Conservation (phyloP, 345 rosid genomes). For the Gossypium bickii region DNA sequence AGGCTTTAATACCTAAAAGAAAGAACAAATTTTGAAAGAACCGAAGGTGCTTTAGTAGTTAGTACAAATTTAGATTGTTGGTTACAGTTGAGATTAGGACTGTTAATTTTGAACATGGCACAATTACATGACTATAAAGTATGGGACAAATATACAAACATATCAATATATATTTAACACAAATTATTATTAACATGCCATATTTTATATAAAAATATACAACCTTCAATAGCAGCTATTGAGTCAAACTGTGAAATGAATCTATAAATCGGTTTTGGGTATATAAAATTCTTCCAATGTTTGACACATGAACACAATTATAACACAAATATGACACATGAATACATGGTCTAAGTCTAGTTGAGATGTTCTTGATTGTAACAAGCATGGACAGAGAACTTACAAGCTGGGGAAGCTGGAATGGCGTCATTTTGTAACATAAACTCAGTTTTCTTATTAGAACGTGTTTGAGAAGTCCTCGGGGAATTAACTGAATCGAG, state of each 20-base stretch:
- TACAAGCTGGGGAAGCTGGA: constrained; percentile 55
- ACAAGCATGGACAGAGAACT: constrained; percentile 13
- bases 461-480: constrained; percentile 35
- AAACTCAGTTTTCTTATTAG: constrained; percentile 49
- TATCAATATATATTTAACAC: too few species aligned
- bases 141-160: too few species aligned
- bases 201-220: too few species aligned
- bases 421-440: constrained; percentile 35
- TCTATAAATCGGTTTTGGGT: background rate
- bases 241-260: background rate
- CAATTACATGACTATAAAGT: too few species aligned
- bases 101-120: background rate
- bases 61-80: background rate
- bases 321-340: background rate
- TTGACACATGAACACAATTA: background rate
- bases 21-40: background rate
- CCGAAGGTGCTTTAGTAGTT: background rate
- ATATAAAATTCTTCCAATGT: background rate
- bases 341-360: background rate
- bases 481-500: background rate
- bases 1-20: background rate
- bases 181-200: too few species aligned
- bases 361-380: background rate
- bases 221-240: too few species aligned
- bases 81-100: background rate